Base-by-base conservation (phyloP, 768 basidiomycete genomes). In the Mrakia frigida region DNA sequence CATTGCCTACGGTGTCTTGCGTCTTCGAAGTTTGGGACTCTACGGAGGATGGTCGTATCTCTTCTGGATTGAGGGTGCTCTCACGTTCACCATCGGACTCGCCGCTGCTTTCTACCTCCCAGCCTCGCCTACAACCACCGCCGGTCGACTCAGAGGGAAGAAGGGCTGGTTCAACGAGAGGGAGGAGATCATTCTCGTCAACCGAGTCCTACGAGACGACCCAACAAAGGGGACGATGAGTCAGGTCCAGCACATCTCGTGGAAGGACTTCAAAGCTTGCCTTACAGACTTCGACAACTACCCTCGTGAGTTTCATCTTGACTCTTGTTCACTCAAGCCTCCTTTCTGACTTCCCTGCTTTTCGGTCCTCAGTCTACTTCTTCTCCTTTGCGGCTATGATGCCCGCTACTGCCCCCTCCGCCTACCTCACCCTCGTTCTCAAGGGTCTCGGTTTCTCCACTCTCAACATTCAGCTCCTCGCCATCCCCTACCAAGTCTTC, bases 111-210 rank as follows among this genome's bases (percentile, higher is more conserved):
- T 87, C 79, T 84, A 88, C 80, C 87, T 90, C 85, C 88, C 89
- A 4, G 83, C 88, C 23, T 86, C 87, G 16, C 89, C 90, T 0
- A 89, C 89, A 0, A 87, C 89, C 80, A 90, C 89, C 1, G 88
- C 86, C 74, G 83, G 86, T 0, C 88, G 87, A 86, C 87, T 85
- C 79, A 82, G 88, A 56, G 88, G 88, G 0, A 86, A 89, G 31
- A 80, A 79, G 28, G 88, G 88, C 5, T 90, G 89, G 89, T 91
- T 90, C 81, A 87, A 80, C 16, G 89, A 89, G 87, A 79, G 89
- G 86, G 89, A 90, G 80, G 89, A 90, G 80, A 82, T 11, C 52
- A 53, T 53, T n/a, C 52, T 53, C 52, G 25, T 53, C 52, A 53
- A 53, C 52, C 52, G 52, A 53, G 52, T 53, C 2, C 52, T 53